phyloP scores from a whole-genome alignment of 257 asterid genomes.

The Solanum dulcamara region DNA sequence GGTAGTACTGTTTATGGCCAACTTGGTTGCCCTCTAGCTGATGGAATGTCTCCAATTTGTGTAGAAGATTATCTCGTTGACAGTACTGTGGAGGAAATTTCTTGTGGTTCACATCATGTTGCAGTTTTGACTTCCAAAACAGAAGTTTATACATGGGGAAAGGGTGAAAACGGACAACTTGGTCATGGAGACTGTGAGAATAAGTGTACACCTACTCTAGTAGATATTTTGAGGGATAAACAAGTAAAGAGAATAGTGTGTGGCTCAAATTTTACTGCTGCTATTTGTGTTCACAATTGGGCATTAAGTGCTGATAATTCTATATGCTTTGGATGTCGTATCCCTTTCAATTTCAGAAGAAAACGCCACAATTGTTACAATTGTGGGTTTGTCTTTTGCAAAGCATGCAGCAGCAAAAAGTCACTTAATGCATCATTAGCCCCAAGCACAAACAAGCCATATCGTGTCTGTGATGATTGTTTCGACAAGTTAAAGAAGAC shows the following conservation, averaged over 20 bases:
- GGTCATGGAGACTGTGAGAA: conserved; percentile 73
- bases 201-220: conserved; percentile 44
- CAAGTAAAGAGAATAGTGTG: conserved; percentile 65
- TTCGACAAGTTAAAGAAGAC: conserved; percentile 50
- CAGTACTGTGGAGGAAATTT: conserved; percentile 53
- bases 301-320: conserved; percentile 57
- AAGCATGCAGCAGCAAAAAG: conserved; percentile 52
- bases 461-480: conserved; percentile 95
- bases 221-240: conserved; percentile 52
- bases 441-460: conserved; percentile 60
- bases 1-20: conserved; percentile 43
- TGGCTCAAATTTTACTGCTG: conserved; percentile 74
- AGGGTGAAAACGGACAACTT: conserved; percentile 64
- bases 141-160: conserved; percentile 90
- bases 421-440: conserved; percentile 76
- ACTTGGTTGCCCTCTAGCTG: conserved; percentile 19
- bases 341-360: conserved; percentile 61
- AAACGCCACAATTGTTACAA: conserved; percentile 90
- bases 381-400: conserved; percentile 88
- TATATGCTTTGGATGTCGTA: conserved; percentile 61
- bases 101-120: conserved; percentile 75
- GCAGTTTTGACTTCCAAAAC: conserved; percentile 61
- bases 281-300: conserved; percentile 67
- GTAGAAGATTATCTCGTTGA: conserved; percentile 33
- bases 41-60: conserved; percentile 41